These are phyloP conservation scores for Panaeolus cyanescens DNA, from an alignment of 768 basidiomycete species.

Conservation along the genomic window DNA sequence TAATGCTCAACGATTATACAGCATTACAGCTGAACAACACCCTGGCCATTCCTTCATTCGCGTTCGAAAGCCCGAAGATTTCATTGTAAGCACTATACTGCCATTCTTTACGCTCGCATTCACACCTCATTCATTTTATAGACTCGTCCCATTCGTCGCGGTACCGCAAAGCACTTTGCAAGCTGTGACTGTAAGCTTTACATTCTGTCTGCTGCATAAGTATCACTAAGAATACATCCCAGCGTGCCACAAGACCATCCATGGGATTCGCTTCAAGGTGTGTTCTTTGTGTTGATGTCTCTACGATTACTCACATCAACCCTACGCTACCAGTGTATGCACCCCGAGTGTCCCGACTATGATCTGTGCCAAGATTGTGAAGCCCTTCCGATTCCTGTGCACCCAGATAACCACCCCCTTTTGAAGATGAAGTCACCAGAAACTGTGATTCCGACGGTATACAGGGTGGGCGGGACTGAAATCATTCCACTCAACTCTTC, in stretches of 20 bases:
- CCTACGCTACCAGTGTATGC: constrained; percentile 70
- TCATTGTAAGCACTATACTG: constrained; percentile 48
- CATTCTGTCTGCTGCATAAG: not conserved
- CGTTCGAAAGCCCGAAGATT: constrained; percentile 52
- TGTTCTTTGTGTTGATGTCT: constrained; percentile 6
- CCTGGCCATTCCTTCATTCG: constrained; percentile 76
- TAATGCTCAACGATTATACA: constrained; percentile 21
- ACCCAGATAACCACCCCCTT: constrained; percentile 71
- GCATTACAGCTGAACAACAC: constrained; percentile 73
- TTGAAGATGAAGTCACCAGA: constrained; percentile 68
- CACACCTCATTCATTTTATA: constrained; percentile 11
- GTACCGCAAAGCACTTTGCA: constrained; percentile 46
- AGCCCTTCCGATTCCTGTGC: constrained; percentile 74
- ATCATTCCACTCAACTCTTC: constrained; percentile 13
- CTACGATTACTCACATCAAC: not conserved
- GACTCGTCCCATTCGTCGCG: constrained; percentile 18
- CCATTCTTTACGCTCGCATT: not conserved
- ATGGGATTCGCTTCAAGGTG: constrained; percentile 75
- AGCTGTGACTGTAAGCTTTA: constrained; percentile 52
- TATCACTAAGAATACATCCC: not conserved
- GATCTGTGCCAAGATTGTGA: constrained; percentile 83
- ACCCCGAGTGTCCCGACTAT: constrained; percentile 74
- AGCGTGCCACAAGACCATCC: constrained; percentile 55
- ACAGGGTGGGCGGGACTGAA: constrained; percentile 27
- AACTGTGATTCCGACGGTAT: constrained; percentile 39